Base-by-base conservation (phyloP, 352 stramenopile genomes). In the Globisporangium megalacanthum region DNA sequence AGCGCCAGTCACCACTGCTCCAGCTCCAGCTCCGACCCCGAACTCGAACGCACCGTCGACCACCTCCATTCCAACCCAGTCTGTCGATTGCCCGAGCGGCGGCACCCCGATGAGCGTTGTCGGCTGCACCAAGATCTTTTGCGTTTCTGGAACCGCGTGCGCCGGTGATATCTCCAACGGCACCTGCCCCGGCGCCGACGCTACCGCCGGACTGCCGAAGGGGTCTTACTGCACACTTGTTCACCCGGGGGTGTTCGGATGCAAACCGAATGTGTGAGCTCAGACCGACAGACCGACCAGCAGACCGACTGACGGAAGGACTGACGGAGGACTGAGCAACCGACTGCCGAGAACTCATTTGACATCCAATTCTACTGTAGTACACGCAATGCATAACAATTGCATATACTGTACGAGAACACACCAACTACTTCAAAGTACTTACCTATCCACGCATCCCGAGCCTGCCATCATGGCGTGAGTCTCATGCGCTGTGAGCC, bases 41-140 rank as follows among this genome's bases (percentile, higher is more conserved):
- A 51, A 45, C 13, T 8, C 44, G 9, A 45, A 22, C 14, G 20
- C 22, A 42, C 10, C 46, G 36, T 25, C 46, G n/a, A 17, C 22
- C 14, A 37, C 36, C 15, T 35, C 20, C 6, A 47, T 15, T n/a
- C 22, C 56, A 31, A 19, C 25, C 22, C 19, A 33, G 45, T 46
- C 29, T 20, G 29, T 29, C 11, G 50, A 42, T 15, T 63, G 57
- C 39, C 31, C 57, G 2, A 63, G 53, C 31, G 49, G 41, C 20
- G 52, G 45, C 37, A 42, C 52, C 19, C 36, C n/a, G 11, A 52
- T 55, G 45, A 60, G 47, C n/a, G 46, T 61, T 8, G 53, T 35
- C 8, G 53, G 53, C 31, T 47, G 62, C 35, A 41, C 20, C 48
- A 75, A 65, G 29, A 53, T 68, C 47, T 39, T 68, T 56, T 70